These are phyloP conservation scores for Vitis riparia DNA, from an alignment of 164 flowering plant genomes.

Conservation along the genomic window DNA sequence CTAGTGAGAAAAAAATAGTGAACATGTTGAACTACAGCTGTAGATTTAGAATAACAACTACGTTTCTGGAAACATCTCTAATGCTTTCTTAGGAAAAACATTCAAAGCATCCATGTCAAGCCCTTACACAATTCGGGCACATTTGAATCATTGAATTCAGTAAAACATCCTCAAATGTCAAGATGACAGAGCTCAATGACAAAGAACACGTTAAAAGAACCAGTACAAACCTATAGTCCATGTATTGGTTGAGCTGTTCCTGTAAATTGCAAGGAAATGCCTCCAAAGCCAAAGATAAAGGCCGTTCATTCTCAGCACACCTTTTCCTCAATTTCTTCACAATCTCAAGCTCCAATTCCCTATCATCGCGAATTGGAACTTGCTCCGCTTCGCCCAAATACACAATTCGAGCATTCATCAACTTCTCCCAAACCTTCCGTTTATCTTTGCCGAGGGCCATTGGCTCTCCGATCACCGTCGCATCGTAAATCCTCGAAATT, in stretches of 20 bases:
- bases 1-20: too few species aligned
- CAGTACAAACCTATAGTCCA: constrained; percentile 59
- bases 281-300: constrained; percentile 72
- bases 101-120: too few species aligned
- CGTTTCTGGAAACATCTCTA: too few species aligned
- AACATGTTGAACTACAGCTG: too few species aligned
- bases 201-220: background rate
- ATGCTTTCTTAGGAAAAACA: background rate
- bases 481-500: constrained; percentile 83
- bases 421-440: constrained; percentile 91
- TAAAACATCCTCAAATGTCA: too few species aligned
- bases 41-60: too few species aligned
- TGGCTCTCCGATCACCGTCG: constrained; percentile 93
- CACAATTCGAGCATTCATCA: constrained; percentile 76
- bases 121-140: too few species aligned
- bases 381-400: constrained; percentile 97
- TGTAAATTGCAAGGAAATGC: constrained; percentile 83
- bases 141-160: too few species aligned
- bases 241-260: constrained; percentile 65
- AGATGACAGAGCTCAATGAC: too few species aligned
- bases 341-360: constrained; percentile 85
- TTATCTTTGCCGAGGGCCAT: constrained; percentile 85
- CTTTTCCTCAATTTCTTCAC: constrained; percentile 60
- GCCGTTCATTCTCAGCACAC: constrained; percentile 60
- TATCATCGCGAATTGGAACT: constrained; percentile 82